Conservation (phyloP, 1,284 basidiomycete species). For the Phaffia rhodozyma region DNA sequence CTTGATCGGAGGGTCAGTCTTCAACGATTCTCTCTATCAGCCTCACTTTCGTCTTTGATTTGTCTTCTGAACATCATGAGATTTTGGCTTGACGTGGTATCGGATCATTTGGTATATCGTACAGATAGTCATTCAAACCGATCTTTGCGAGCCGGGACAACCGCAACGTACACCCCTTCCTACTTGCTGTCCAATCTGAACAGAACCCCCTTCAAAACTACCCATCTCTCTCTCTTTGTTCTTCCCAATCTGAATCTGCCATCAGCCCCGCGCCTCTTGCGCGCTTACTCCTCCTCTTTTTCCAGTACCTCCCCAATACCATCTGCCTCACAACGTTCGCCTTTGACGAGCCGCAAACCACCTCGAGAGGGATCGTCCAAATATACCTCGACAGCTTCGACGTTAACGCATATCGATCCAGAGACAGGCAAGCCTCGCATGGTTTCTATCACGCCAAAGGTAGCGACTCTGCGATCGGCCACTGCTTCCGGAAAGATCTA, state of each 20-base stretch:
- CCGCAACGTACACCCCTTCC: no score
- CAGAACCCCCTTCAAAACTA: no score
- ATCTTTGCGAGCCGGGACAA: no score
- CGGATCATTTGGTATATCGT: no score
- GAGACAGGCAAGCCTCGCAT: constrained; percentile 54
- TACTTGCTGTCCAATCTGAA: no score
- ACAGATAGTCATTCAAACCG: no score
- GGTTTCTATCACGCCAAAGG: constrained; percentile 64
- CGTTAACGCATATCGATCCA: constrained; percentile 59
- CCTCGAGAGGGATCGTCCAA: neutral
- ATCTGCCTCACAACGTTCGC: neutral
- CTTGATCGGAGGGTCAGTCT: constrained; percentile 52
- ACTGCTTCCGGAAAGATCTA: constrained; percentile 66
- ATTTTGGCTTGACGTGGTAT: no score
- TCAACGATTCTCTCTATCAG: neutral
- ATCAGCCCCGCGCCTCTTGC: neutral
- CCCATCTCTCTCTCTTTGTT: no score
- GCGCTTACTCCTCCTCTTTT: neutral
- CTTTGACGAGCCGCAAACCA: no score
- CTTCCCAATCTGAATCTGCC: no score
- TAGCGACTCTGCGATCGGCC: constrained; percentile 52
- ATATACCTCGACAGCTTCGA: constrained; percentile 11
- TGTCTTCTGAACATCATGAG: neutral
- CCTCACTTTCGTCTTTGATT: neutral
- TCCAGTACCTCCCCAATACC: neutral